These are phyloP conservation scores for Leccinellum rugosiceps DNA, from an alignment of 768 basidiomycete species.

Conservation along the genomic window DNA sequence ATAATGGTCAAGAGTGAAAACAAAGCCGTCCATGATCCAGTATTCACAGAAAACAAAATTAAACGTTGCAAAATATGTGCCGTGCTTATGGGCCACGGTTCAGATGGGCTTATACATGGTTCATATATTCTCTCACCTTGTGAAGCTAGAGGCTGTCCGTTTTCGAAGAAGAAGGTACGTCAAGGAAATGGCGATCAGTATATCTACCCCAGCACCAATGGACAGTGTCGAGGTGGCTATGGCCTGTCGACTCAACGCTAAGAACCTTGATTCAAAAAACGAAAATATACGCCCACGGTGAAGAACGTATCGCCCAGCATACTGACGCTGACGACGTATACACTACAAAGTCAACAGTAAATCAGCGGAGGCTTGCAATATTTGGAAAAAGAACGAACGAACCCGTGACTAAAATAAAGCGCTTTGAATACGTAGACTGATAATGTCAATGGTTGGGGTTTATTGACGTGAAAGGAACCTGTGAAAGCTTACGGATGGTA, in stretches of 20 bases:
- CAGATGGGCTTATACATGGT: neutral
- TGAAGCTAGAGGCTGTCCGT: neutral
- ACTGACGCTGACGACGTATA: neutral
- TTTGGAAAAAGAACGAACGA: neutral
- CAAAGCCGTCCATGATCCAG: constrained; percentile 48
- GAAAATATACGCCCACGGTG: neutral
- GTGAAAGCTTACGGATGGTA: neutral
- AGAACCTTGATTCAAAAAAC: neutral
- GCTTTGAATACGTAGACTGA: constrained; percentile 4
- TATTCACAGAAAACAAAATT: constrained; percentile 11
- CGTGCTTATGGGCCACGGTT: constrained; percentile 2
- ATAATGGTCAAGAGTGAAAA: constrained; percentile 38
- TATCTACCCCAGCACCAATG: constrained; percentile 5
- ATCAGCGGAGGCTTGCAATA: neutral
- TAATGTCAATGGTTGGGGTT: neutral
- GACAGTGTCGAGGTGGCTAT: neutral
- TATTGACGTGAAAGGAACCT: neutral
- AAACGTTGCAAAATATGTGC: constrained; percentile 7
- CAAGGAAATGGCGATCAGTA: constrained; percentile 2
- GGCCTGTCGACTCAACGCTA: neutral
- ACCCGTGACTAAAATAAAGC: constrained; percentile 2
- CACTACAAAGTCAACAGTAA: neutral
- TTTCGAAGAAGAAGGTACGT: constrained; percentile 3
- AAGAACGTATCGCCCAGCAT: neutral
- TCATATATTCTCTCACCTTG: neutral